Conservation (phyloP, 495 filamentous ascomycete genomes). For the Penicilliopsis zonata region DNA sequence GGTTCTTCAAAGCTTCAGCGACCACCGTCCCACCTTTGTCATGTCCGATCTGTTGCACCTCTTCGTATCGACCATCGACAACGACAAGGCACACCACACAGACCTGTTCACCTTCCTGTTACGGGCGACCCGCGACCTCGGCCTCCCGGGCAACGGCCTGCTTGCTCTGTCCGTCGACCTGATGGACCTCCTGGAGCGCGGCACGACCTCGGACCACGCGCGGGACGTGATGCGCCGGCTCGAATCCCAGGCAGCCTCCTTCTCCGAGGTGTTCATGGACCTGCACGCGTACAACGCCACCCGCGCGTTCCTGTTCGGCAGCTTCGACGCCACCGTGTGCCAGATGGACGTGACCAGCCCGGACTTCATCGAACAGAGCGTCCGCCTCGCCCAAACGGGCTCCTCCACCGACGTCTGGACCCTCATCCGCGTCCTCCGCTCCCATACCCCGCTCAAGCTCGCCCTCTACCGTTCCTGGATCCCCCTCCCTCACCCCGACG, state of each 20-base stretch:
- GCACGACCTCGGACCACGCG: conserved; percentile 13
- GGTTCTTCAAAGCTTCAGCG: conserved; percentile 19
- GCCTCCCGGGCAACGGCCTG: conserved; percentile 22
- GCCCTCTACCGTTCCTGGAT: conserved; percentile 23
- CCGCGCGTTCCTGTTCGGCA: conserved; percentile 11
- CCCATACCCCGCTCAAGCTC: conserved; percentile 28
- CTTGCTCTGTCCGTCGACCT: conserved; percentile 17
- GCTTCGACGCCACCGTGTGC: conserved; percentile 20
- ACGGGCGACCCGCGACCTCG: conserved; percentile 17
- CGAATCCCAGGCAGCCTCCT: conserved; percentile 16
- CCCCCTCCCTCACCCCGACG: conserved; percentile 15
- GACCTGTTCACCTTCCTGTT: conserved; percentile 18
- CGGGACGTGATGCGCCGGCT: conserved; percentile 15
- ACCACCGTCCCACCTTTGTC: conserved; percentile 11
- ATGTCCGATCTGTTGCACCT: conserved; percentile 18
- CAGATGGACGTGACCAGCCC: conserved; percentile 24
- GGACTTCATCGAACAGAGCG: conserved; percentile 13
- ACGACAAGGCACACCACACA: conserved; percentile 5
- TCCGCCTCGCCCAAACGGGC: conserved; percentile 21
- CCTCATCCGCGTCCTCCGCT: conserved; percentile 22
- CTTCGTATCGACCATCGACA: conserved; percentile 11
- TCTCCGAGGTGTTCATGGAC: conserved; percentile 20
- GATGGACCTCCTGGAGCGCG: conserved; percentile 11
- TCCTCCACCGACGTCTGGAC: conserved; percentile 20
- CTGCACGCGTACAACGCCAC: conserved; percentile 15